Base-by-base conservation (phyloP, 139 green algal genomes). In the Closterium sp. region DNA sequence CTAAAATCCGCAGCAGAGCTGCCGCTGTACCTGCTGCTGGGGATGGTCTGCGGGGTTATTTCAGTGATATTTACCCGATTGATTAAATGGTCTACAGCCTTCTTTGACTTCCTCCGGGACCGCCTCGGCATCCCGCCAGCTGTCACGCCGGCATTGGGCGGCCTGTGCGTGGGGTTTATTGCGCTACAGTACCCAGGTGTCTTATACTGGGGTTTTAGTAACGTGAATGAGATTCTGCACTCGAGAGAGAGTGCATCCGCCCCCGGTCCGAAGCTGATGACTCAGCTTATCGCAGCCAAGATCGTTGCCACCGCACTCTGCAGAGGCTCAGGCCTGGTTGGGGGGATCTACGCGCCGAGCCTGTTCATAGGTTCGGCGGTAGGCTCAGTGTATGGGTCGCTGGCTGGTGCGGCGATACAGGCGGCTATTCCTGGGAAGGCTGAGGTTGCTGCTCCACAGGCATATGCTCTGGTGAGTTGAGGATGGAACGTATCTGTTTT, bases 291-390 rank as follows among this genome's bases (percentile, higher is more conserved):
- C 34, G 88, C 92, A 4, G 95, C 96, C 34, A 99, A 99, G 95
- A 96, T 99, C 34, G 94, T 96, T 5, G 96, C 96, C 31, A 99
- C 98, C 3, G 88, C 95, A 25, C 93, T 98, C 28, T 98, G 96
- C 92, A 94, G 96, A 36, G 96, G 96, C 30, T 95, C 91, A 3
- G 97, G 97, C 5, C 94, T 98, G 25, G 96, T 99, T 43, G 98
- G 98, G 6, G 98, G 98, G 9, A 94, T 99, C 10, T 99, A 98
- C 91, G 97, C 97, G 25, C 98, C 98, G 4, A 97, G 96, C 5
- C 97, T 99, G 34, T 99, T 99, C 93, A 97, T 99, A 64, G 98
- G 97, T 66, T 95, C 95, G 94, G 85, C 95, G 95, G n/a, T 96
- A 83, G 76, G 95, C 2, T 89, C 91, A 21, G 89, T 90, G 31